Percentiles rank a stretch among this genome's conserved stretches.
Evolutionary conservation across 768 basidiomycete genomes (phyloP).

Genomic region (Ramaria sp.): DNA sequence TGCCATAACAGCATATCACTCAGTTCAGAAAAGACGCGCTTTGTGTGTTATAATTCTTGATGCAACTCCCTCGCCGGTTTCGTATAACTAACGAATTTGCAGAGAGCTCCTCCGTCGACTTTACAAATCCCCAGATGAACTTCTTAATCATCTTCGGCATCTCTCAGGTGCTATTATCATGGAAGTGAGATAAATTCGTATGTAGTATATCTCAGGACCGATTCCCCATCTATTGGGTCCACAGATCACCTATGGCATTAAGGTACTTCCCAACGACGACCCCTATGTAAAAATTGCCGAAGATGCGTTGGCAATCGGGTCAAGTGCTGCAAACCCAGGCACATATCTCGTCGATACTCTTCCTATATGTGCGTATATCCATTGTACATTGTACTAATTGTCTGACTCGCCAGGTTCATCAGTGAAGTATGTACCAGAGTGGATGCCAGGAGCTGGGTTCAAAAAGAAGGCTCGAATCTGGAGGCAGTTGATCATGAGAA

Average conservation of each 20-base stretch:
- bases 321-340: slow-evolving; percentile 38
- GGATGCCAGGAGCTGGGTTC: slow-evolving; percentile 42
- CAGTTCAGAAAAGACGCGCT: slow-evolving; percentile 34
- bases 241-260: slow-evolving; percentile 41
- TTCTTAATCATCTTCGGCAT: slow-evolving; percentile 14
- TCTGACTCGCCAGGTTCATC: slow-evolving; percentile 2
- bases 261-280: slow-evolving; percentile 24
- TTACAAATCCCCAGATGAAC: slow-evolving; percentile 29
- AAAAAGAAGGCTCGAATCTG: slow-evolving; percentile 39
- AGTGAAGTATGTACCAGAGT: slow-evolving; percentile 44
- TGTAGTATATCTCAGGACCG: background rate
- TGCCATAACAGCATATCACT: slow-evolving; percentile 29
- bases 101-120: slow-evolving; percentile 31
- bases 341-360: slow-evolving; percentile 42
- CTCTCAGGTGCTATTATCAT: background rate
- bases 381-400: slow-evolving; percentile 13
- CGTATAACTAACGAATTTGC: background rate
- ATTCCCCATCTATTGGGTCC: no score
- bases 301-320: slow-evolving; percentile 39
- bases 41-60: slow-evolving; percentile 14
- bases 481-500: slow-evolving; percentile 35
- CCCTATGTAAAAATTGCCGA: slow-evolving; percentile 41
- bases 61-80: background rate
- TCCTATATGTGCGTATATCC: slow-evolving; percentile 26
- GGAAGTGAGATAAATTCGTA: background rate